Conservation (phyloP, 1,284 basidiomycete genomes). For the Malassezia equina region DNA sequence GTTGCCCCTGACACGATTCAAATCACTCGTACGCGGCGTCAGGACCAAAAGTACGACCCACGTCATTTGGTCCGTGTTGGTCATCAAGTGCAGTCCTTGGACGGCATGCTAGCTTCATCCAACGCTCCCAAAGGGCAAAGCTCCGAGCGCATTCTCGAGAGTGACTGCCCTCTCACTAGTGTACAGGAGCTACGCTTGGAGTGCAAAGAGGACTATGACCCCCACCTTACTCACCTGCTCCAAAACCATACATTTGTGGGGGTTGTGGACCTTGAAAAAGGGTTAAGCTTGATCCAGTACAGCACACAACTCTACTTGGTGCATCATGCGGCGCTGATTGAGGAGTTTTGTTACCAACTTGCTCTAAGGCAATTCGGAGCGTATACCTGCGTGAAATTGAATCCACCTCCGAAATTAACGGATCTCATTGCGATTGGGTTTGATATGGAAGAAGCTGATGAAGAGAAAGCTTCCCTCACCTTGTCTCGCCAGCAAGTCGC, state of each 20-base stretch:
- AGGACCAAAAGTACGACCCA: conserved; percentile 51
- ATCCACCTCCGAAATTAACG: conserved; percentile 67
- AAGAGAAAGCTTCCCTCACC: conserved; percentile 26
- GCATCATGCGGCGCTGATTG: conserved; percentile 59
- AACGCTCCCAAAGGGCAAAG: conserved; percentile 14
- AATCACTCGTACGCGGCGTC: conserved; percentile 5
- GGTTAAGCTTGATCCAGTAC: conserved; percentile 74
- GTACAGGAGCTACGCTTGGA: conserved; percentile 60
- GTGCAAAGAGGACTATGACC: conserved; percentile 58
- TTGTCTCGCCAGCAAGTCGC: conserved; percentile 55
- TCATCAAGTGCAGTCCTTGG: conserved; percentile 72
- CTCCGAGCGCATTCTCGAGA: conserved; percentile 59
- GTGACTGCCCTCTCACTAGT: conserved; percentile 69
- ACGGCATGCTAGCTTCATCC: conserved; percentile 56
- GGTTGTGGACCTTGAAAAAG: conserved; percentile 67
- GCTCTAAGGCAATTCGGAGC: conserved; percentile 80
- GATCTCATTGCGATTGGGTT: conserved; percentile 69
- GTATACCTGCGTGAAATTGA: conserved; percentile 62
- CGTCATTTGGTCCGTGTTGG: conserved; percentile 91
- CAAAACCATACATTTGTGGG: conserved; percentile 85
- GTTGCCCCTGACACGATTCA: conserved; percentile 6
- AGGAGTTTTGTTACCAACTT: conserved; percentile 91
- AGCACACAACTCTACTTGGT: conserved; percentile 78
- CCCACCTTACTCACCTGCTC: conserved; percentile 63
- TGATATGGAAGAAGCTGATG: conserved; percentile 56